Evolutionary conservation across 2,329 filamentous ascomycete genomes (phyloP), one percentile per base, ranked within the genome.

Genomic region (Lecanoromycetidae sp.): DNA sequence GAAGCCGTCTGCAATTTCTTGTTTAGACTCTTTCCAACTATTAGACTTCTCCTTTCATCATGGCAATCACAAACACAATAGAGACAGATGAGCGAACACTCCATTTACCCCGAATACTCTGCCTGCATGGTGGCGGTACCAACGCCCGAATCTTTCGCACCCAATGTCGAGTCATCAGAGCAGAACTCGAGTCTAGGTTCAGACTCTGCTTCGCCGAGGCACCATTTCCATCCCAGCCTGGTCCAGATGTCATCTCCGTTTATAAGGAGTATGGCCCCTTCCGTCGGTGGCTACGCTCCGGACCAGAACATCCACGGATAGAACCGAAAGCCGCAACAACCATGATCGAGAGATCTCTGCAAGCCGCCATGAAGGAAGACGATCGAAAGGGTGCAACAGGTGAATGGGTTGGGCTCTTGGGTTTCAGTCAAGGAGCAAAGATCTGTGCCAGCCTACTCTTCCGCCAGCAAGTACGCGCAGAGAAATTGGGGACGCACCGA

Each of bases 51-150:
- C n/a, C n/a, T n/a, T n/a, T n/a, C n/a, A n/a, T n/a, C n/a, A n/a
- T n/a, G n/a, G n/a, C n/a, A n/a, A n/a, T n/a, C n/a, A n/a, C n/a
- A n/a, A n/a, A n/a, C n/a, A n/a, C n/a, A n/a, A n/a, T n/a, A n/a
- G n/a, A n/a, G n/a, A n/a, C n/a, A n/a, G n/a, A n/a, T n/a, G n/a
- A n/a, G n/a, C n/a, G n/a, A 10, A 48, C 45, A 5, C 58, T 70
- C 33, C 52, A 61, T 49, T 66, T 72, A 23, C 82, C 82, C 3
- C 79, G 83, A 50, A 77, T 88, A 55, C 79, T 88, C 55, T 87
- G 82, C 64, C 77, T 88, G n/a, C 84, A 88, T 62, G 84, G 84
- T 60, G 84, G 83, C 57, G 84, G 84, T 51, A 78, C 80, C 54
- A 87, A 82, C 57, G 79, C 73, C n/a, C 60, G 70, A 33, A 76